Conservation (phyloP, 2,329 filamentous ascomycete genomes). For the Penicillium sp. region DNA sequence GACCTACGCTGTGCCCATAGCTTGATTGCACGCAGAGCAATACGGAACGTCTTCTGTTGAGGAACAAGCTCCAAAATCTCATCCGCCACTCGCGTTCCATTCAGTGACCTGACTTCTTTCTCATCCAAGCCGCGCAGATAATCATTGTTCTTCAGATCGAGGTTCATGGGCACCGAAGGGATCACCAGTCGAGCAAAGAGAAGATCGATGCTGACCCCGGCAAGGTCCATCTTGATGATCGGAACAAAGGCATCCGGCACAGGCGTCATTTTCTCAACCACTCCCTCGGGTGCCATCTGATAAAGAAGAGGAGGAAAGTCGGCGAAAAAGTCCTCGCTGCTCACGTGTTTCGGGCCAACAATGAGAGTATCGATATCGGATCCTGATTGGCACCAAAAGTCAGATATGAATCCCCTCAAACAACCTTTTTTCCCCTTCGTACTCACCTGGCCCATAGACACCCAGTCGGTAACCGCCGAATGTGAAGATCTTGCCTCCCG, state of each 20-base stretch:
- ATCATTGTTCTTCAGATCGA: conserved; percentile 75
- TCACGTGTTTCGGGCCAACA: conserved; percentile 82
- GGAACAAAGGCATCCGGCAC: conserved; percentile 91
- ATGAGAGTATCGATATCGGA: conserved; percentile 98
- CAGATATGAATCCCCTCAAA: neutral
- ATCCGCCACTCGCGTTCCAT: conserved; percentile 89
- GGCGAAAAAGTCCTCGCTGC: conserved; percentile 84
- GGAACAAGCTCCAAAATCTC: conserved; percentile 86
- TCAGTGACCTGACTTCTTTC: conserved; percentile 78
- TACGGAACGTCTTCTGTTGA: conserved; percentile 80
- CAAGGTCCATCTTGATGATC: conserved; percentile 94
- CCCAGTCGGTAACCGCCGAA: conserved; percentile 94
- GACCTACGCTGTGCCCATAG: conserved; percentile 75
- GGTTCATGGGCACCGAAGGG: conserved; percentile 63
- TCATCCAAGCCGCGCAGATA: conserved; percentile 82
- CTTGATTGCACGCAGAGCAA: conserved; percentile 87
- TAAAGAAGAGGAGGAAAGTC: conserved; percentile 76
- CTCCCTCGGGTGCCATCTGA: conserved; percentile 67
- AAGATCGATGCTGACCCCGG: conserved; percentile 87
- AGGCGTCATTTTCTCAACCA: conserved; percentile 75
- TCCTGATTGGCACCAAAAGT: conserved; percentile 43
- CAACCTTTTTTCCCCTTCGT: neutral
- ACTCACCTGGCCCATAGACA: conserved; percentile 72
- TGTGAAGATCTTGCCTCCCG: conserved; percentile 88
- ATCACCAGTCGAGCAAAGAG: conserved; percentile 75